Conservation (phyloP, 2,329 filamentous ascomycete genomes). For the Xylaria sp. region DNA sequence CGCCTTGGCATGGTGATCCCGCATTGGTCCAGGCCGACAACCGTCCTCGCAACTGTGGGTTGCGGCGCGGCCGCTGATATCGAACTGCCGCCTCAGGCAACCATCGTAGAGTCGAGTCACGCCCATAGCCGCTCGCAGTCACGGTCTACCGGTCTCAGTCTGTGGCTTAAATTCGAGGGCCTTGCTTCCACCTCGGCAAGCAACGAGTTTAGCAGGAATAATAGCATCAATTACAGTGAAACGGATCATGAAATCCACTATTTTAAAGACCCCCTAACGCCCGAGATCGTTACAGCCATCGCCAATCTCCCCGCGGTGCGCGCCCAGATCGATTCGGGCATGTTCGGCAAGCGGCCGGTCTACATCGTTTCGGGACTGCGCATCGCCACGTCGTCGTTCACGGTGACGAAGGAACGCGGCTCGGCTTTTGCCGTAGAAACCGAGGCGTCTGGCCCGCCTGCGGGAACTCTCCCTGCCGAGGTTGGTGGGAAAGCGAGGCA, state of each 20-base stretch:
- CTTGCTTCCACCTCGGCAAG: neutral
- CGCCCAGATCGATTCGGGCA: neutral
- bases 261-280: neutral
- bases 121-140: neutral
- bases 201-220: neutral
- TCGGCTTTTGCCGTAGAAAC: neutral
- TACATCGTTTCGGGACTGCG: slow-evolving; percentile 14
- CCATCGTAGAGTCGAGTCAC: slow-evolving; percentile 7
- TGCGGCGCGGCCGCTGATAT: neutral
- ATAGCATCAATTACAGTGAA: neutral
- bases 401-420: neutral
- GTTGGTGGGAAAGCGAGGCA: neutral
- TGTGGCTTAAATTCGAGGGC: neutral
- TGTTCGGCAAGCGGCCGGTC: slow-evolving; percentile 4
- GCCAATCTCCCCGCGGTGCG: neutral
- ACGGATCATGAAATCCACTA: neutral
- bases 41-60: neutral
- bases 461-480: neutral
- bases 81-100: neutral
- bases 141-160: neutral
- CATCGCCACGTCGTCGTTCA: slow-evolving; percentile 1
- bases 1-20: slow-evolving; percentile 10
- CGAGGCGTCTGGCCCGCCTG: neutral
- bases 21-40: neutral
- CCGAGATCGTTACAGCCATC: neutral